Base-by-base conservation (phyloP, 2,329 filamentous ascomycete genomes). In the Alternaria sp. region DNA sequence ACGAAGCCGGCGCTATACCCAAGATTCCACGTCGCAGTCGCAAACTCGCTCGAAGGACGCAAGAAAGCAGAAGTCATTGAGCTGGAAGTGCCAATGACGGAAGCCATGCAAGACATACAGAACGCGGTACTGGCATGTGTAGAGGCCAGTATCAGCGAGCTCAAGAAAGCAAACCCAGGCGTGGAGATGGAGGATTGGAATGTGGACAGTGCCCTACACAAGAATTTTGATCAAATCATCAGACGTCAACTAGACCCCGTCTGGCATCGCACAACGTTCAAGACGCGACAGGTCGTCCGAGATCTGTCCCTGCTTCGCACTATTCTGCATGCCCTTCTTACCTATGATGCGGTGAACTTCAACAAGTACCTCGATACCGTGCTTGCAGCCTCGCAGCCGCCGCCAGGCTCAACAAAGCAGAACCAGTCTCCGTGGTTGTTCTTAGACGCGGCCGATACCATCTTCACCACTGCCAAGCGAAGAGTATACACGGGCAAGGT, bases 121-220 rank as follows among this genome's bases (percentile, higher is more conserved):
- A 95, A 92, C 67, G 94, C 96, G 25, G 91, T 98, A 63, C 88
- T 99, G 80, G 95, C 98, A 77, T 99, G 96, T 76, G 94, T 99
- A 17, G 95, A 98, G 80, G 90, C 93, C 70, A 97, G 93, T 76
- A 96, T 99, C 69, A 89, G 92, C 59, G 96, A 99, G 81, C 86
- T 99, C 46, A 96, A 95, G 78, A 98, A 97, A 81, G 88, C 89
- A 17, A 98, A 97, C 74, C 87, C 89, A 1, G 94, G 93, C 3
- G 84, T 99, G 7, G 95, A 98, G 71, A 94, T 98, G 89, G 94
- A 96, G 63, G 94, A 97, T 74, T 98, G 95, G 95, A 97, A 93
- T 54, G 85, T 97, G 17, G 95, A 98, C 79, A 97, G 92, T 75
- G 95, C 95, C 36, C 82, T 98, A 64, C 91, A 97, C 69, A 92